Evolutionary conservation across 345 rosid species (phyloP).

Genomic region (Eucalyptus microcorys): DNA sequence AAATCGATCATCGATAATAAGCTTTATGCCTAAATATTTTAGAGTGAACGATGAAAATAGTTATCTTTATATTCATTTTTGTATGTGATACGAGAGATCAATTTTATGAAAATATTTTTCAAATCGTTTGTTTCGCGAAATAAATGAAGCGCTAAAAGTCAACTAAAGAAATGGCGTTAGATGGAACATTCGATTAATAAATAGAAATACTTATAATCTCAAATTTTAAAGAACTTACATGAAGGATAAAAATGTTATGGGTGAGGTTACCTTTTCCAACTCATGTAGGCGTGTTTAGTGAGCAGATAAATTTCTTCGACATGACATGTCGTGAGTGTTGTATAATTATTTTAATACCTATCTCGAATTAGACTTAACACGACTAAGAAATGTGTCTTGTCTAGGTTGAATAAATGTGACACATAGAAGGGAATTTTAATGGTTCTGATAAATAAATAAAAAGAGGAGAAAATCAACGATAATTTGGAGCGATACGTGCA

Average conservation of each 20-base stretch:
- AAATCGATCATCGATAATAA: too few species aligned
- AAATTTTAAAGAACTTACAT: not conserved
- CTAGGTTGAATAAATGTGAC: not conserved
- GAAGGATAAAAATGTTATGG: not conserved
- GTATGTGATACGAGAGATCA: too few species aligned
- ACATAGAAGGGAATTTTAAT: not conserved
- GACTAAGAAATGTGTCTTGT: not conserved
- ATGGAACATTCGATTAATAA: not conserved
- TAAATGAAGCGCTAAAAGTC: not conserved
- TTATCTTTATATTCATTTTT: too few species aligned
- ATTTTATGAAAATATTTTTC: too few species aligned
- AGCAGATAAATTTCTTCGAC: not conserved
- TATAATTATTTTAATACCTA: not conserved
- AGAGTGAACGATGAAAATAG: too few species aligned
- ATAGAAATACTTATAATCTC: not conserved
- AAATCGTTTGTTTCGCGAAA: too few species aligned
- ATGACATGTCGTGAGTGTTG: not conserved
- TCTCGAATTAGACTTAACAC: not conserved
- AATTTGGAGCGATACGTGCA: not conserved
- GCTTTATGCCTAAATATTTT: too few species aligned
- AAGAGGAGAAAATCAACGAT: not conserved
- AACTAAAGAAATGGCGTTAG: not conserved
- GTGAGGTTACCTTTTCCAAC: not conserved
- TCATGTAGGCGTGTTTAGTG: not conserved
- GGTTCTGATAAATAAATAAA: not conserved